Evolutionary conservation across 83 land plant species (phyloP).

Genomic region (Diphasiastrum complanatum): DNA sequence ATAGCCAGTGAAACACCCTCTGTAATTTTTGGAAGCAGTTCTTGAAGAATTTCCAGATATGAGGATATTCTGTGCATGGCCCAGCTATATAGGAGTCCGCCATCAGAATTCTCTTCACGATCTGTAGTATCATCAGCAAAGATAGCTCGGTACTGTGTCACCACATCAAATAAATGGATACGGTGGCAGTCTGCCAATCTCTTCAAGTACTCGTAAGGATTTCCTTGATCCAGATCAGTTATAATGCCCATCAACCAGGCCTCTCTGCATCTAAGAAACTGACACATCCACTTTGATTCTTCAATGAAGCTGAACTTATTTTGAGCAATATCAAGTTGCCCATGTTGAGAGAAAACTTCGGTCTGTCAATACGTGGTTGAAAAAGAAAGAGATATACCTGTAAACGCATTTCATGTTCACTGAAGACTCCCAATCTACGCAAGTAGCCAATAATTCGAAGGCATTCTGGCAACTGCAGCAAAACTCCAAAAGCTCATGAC

Average conservation of each 20-base stretch:
- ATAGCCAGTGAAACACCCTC: slow-evolving; percentile 78
- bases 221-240: slow-evolving; percentile 83
- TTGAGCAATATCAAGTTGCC: too few relatives aligned
- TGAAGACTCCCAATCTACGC: slow-evolving; percentile 88
- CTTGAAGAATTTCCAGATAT: slow-evolving; percentile 55
- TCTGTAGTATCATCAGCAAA: slow-evolving; percentile 92
- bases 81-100: slow-evolving; percentile 95
- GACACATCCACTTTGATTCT: too few relatives aligned
- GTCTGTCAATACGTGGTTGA: not conserved
- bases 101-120: slow-evolving; percentile 88
- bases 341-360: too few relatives aligned
- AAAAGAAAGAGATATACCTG: slow-evolving; percentile 48
- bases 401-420: slow-evolving; percentile 84
- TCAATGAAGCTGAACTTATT: too few relatives aligned
- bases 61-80: slow-evolving; percentile 85
- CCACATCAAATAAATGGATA: slow-evolving; percentile 90
- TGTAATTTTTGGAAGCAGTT: slow-evolving; percentile 71
- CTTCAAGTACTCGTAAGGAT: slow-evolving; percentile 78
- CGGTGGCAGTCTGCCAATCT: slow-evolving; percentile 82
- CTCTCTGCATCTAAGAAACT: slow-evolving; percentile 98
- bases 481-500: too few relatives aligned
- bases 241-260: slow-evolving; percentile 90
- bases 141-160: slow-evolving; percentile 88
- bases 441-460: slow-evolving; percentile 87
- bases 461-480: slow-evolving; percentile 95